phyloP scores from a whole-genome alignment of 371 early-diverging fungal species.

The Mucor irregularis region DNA sequence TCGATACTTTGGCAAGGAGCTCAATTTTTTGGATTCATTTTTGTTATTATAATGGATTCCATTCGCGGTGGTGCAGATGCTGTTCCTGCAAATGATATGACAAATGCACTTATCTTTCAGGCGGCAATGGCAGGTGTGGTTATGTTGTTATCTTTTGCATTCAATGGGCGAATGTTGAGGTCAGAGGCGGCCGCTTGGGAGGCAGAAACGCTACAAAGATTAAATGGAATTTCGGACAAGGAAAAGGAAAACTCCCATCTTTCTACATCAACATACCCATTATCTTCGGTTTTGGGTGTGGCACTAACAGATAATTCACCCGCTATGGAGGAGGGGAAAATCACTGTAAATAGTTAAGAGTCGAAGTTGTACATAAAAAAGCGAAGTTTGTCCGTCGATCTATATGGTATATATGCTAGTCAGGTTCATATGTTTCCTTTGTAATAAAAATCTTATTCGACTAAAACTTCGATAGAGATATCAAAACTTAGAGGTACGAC shows the following conservation, averaged over 20 bases:
- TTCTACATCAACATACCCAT: neutral
- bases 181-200: conserved; percentile 21
- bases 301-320: neutral
- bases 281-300: conserved; percentile 4
- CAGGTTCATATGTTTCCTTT: too few relatives aligned
- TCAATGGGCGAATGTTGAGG: conserved; percentile 23
- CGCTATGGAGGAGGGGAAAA: neutral
- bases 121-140: conserved; percentile 26
- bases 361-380: too few relatives aligned
- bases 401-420: too few relatives aligned
- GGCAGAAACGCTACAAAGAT: neutral
- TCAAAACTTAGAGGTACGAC: too few relatives aligned
- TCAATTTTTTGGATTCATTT: conserved; percentile 52
- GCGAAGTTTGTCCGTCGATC: too few relatives aligned
- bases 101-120: conserved; percentile 32
- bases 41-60: conserved; percentile 43
- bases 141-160: conserved; percentile 15
- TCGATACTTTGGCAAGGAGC: conserved; percentile 53
- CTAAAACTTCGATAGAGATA: too few relatives aligned
- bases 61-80: conserved; percentile 27
- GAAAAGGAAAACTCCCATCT: neutral
- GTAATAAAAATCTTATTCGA: too few relatives aligned
- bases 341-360: too few relatives aligned
- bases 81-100: conserved; percentile 26
- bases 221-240: neutral